Percentiles rank a stretch among this genome's conserved stretches.
Evolutionary conservation across 306 rosid genomes (phyloP).

Genomic region (Vigna radiata): DNA sequence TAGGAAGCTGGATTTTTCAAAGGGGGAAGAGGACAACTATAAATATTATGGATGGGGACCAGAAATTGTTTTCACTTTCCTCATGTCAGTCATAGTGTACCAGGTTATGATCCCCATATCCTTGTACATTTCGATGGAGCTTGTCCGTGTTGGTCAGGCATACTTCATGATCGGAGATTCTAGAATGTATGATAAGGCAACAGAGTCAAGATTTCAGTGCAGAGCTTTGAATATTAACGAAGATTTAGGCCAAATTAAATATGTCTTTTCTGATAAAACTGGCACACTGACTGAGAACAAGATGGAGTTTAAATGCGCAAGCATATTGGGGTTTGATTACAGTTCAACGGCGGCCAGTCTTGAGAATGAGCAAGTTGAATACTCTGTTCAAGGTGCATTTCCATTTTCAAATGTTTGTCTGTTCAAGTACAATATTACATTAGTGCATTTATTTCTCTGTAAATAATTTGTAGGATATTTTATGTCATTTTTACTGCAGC

Average conservation of each 20-base stretch:
- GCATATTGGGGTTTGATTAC: conserved; percentile 89
- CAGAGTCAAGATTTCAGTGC: conserved; percentile 87
- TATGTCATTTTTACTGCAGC: conserved; percentile 54
- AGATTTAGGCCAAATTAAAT: conserved; percentile 94
- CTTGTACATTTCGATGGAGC: conserved; percentile 94
- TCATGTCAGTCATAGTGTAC: conserved; percentile 90
- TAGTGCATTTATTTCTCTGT: not conserved
- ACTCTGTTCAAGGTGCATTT: conserved; percentile 65
- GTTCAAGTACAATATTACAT: conserved; percentile 13
- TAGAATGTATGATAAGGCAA: conserved; percentile 77
- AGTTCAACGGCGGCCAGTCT: conserved; percentile 43
- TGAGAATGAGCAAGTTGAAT: conserved; percentile 55
- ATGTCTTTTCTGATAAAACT: conserved; percentile 94
- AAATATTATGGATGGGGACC: conserved; percentile 77
- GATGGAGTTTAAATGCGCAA: conserved; percentile 94
- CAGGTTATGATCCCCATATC: conserved; percentile 98
- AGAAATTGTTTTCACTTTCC: conserved; percentile 83
- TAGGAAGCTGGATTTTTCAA: conserved; percentile 61
- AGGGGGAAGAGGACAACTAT: conserved; percentile 47
- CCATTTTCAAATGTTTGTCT: conserved; percentile 14
- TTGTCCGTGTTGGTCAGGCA: conserved; percentile 94
- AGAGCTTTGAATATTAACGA: conserved; percentile 95
- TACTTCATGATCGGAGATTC: conserved; percentile 85
- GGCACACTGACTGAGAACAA: conserved; percentile 98
- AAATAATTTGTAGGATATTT: conserved; percentile 15